Conservation (phyloP, 2,329 filamentous ascomycete species). For the Atkinsonella texensis region DNA sequence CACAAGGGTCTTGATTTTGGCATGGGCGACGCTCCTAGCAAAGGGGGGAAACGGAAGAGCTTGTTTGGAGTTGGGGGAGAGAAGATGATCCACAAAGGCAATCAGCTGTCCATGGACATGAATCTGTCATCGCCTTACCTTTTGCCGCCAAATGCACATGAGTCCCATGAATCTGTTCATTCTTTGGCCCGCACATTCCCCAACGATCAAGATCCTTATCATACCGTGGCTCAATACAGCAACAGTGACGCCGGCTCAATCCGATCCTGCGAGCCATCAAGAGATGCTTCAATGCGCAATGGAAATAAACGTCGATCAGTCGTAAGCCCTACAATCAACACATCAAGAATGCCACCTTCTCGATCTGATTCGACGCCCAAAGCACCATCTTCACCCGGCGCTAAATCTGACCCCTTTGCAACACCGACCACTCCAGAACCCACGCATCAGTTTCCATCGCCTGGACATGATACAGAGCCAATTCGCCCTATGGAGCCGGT, state of each 20-base stretch:
- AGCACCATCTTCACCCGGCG: slow-evolving; percentile 23
- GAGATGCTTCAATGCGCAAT: slow-evolving; percentile 34
- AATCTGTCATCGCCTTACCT: slow-evolving; percentile 77
- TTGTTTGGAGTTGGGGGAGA: slow-evolving; percentile 44
- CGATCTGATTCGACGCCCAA: slow-evolving; percentile 33
- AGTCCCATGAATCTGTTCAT: slow-evolving; percentile 75
- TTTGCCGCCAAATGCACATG: slow-evolving; percentile 69
- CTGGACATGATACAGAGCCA: slow-evolving; percentile 14
- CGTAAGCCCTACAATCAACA: slow-evolving; percentile 12
- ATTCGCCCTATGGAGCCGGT: slow-evolving; percentile 21
- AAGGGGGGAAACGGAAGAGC: slow-evolving; percentile 22
- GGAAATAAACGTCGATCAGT: slow-evolving; percentile 23
- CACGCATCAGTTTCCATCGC: slow-evolving; percentile 11
- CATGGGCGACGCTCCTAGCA: slow-evolving; percentile 43
- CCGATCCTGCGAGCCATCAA: slow-evolving; percentile 34
- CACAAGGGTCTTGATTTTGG: slow-evolving; percentile 92
- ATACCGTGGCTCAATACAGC: slow-evolving; percentile 46
- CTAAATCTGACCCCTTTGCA: slow-evolving; percentile 23
- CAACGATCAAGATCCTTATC: slow-evolving; percentile 75
- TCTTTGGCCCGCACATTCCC: slow-evolving; percentile 69
- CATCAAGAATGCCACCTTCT: slow-evolving; percentile 18
- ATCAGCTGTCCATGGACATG: slow-evolving; percentile 60
- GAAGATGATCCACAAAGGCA: slow-evolving; percentile 34
- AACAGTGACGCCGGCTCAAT: slow-evolving; percentile 44
- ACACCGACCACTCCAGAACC: slow-evolving; percentile 21